Conservation (phyloP, 1,284 basidiomycete species). For the Apiotrichum mycotoxinovorans region DNA sequence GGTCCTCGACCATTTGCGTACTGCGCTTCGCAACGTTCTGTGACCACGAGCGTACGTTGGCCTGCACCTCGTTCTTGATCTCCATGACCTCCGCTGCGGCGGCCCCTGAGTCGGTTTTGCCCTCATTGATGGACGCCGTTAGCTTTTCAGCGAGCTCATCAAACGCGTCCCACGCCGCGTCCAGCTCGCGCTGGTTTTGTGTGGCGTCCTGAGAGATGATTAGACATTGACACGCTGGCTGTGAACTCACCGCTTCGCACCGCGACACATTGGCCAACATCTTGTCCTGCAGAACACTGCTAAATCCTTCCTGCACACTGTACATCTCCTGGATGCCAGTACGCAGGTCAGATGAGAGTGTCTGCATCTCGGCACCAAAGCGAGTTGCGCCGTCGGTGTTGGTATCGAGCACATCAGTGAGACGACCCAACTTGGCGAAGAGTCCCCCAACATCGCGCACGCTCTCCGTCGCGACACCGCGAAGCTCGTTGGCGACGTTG, state of each 20-base stretch:
- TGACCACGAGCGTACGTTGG: constrained; percentile 42
- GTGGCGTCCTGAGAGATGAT: constrained; percentile 23
- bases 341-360: constrained; percentile 63
- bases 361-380: constrained; percentile 60
- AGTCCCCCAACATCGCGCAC: constrained; percentile 68
- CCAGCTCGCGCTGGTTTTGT: constrained; percentile 29
- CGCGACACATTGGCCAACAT: constrained; percentile 61
- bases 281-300: constrained; percentile 57
- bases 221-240: neutral
- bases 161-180: constrained; percentile 57
- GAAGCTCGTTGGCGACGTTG: constrained; percentile 65
- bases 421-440: constrained; percentile 81
- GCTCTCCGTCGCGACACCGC: constrained; percentile 63
- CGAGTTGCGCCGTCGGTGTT: constrained; percentile 65
- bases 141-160: constrained; percentile 61
- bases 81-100: constrained; percentile 50
- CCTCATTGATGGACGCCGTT: constrained; percentile 57
- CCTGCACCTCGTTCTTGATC: constrained; percentile 37
- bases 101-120: constrained; percentile 56
- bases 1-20: constrained; percentile 37
- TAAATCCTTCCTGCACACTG: constrained; percentile 49
- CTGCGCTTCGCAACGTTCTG: constrained; percentile 28
- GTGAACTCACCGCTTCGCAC: constrained; percentile 47
- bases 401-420: constrained; percentile 61
- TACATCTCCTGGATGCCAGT: constrained; percentile 56